Evolutionary conservation across 2,329 filamentous ascomycete genomes (phyloP), one percentile per base, ranked within the genome.

Genomic region (Fusarium tjaetaba): DNA sequence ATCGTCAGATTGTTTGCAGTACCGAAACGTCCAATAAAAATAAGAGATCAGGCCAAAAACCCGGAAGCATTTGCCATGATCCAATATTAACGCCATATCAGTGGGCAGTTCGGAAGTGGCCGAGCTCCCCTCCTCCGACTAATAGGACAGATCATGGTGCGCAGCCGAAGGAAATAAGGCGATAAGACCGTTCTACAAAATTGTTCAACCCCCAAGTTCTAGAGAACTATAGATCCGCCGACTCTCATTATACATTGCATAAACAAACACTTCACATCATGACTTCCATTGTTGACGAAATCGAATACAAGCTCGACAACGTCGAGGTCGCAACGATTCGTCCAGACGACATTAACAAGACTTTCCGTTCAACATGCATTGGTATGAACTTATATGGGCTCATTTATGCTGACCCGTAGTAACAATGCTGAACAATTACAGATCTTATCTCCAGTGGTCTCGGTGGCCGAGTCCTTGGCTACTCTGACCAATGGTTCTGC

Each of bases 401-500:
- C 24, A 36, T 26, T 16, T 16, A 14, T 7, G 46, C 16, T 22
- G 22, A 24, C 9, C 26, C 24, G 22, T 39, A 16, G 15, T n/a
- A 46, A n/a, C 11, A 46, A 57, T 39, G 42, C 65, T 70, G n/a
- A 70, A 18, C 36, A 39, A 45, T 15, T 43, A 24, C 69, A 92
- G 90, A 92, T 78, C 84, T 92, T 56, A 82, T 91, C 62, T 92
- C 90, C 46, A 86, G 86, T 11, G 84, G 88, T 11, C 81, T 93
- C 49, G 91, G 90, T 70, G 90, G 90, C 66, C 90, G 88, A 80
- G 84, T 93, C 65, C 85, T 92, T 24, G 91, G 86, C 64, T 91
- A 88, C 80, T 92, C 90, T 55, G 89, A 93, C 79, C 85, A 93
- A 82, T 92, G 89, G 89, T 93, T 93, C 78, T 91, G 90, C 48